A percentile compares a stretch with the other conserved stretches of the same genome.
phyloP scores from a whole-genome alignment of 2,329 filamentous ascomycete species.

The Colletotrichum sp. region DNA sequence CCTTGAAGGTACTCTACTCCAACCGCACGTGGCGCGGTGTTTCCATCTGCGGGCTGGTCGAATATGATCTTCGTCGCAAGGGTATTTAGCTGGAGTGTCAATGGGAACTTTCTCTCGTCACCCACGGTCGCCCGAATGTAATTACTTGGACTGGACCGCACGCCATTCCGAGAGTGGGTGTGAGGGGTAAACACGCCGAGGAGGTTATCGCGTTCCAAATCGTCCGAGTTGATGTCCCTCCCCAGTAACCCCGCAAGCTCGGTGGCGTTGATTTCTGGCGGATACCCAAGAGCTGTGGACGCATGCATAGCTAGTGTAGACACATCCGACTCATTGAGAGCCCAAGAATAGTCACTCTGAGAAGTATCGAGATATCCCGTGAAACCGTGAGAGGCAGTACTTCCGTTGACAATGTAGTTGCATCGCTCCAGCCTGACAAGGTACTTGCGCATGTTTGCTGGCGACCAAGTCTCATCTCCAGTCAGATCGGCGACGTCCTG shows the following conservation, averaged over 20 bases:
- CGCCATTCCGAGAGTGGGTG: conserved; percentile 22
- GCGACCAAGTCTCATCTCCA: conserved; percentile 63
- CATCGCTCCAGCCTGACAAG: background rate
- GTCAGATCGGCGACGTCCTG: conserved; percentile 61
- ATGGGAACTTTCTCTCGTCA: background rate
- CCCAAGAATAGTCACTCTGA: background rate
- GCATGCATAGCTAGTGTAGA: background rate
- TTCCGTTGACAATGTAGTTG: background rate
- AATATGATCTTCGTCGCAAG: conserved; percentile 20
- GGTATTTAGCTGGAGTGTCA: conserved; percentile 6
- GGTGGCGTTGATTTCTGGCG: background rate
- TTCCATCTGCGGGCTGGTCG: background rate
- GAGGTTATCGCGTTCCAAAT: background rate
- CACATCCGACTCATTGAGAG: background rate
- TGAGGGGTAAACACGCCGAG: background rate
- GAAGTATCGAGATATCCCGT: background rate
- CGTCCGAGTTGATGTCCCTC: background rate
- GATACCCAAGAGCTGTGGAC: background rate
- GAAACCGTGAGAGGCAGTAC: background rate
- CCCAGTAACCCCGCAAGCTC: background rate
- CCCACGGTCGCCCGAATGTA: conserved; percentile 24
- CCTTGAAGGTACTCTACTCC: conserved; percentile 23
- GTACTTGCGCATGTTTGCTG: conserved; percentile 59
- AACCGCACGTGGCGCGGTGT: background rate
- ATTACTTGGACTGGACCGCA: conserved; percentile 31